A percentile compares a stretch with the other conserved stretches of the same genome.
These are phyloP conservation scores for Aspergillus niger DNA, from an alignment of 2,329 filamentous ascomycete species.

Conservation along the genomic window DNA sequence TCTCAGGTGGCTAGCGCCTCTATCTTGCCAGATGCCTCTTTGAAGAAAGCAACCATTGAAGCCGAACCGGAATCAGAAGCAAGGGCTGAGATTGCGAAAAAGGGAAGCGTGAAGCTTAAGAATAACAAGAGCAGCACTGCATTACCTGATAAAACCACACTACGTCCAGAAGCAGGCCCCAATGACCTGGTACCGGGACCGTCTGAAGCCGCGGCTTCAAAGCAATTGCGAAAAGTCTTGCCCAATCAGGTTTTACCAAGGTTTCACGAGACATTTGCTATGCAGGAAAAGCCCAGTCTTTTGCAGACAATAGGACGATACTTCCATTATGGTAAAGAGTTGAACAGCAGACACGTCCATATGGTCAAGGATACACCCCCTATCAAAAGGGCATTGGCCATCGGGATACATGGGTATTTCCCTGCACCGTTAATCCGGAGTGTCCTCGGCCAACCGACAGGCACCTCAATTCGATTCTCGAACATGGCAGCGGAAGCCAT, in stretches of 20 bases:
- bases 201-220: conserved; percentile 38
- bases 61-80: conserved; percentile 25
- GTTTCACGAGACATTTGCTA: conserved; percentile 50
- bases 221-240: conserved; percentile 38
- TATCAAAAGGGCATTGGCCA: conserved; percentile 83
- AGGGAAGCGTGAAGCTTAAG: conserved; percentile 35
- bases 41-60: conserved; percentile 22
- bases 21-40: conserved; percentile 20
- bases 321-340: conserved; percentile 56
- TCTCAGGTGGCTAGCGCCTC: conserved; percentile 29
- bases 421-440: conserved; percentile 84
- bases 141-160: conserved; percentile 25
- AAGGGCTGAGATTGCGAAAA: conserved; percentile 30
- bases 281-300: conserved; percentile 60
- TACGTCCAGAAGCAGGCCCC: conserved; percentile 20
- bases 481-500: conserved; percentile 84
- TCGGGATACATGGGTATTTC: conserved; percentile 93
- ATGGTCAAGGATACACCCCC: conserved; percentile 68
- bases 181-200: conserved; percentile 25
- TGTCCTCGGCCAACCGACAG: conserved; percentile 91
- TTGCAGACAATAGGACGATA: conserved; percentile 57
- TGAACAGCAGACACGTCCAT: conserved; percentile 68
- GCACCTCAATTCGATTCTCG: conserved; percentile 91
- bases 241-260: conserved; percentile 53
- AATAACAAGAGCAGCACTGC: conserved; percentile 25